Base-by-base conservation (phyloP, 1,139 yeast species). In the Hansenula sp. region DNA sequence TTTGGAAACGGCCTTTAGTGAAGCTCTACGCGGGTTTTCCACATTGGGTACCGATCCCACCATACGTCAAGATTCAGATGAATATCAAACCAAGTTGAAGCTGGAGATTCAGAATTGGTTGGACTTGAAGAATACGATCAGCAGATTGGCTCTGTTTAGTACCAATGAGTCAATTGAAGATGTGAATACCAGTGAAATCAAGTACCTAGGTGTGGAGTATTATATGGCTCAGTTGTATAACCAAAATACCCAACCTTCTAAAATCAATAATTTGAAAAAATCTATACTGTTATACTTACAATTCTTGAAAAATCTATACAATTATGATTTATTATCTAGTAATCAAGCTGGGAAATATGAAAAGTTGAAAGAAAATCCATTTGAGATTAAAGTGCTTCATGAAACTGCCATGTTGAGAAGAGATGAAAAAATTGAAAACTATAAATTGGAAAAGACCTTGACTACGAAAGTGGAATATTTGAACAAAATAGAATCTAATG, bases 401-500 rank as follows among this genome's bases (percentile, higher is more conserved):
- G 58, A 63, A 6, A 58, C 55, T 2, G 79, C 94, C 0, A 72
- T 76, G 17, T 61, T 67, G 25, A 74, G 77, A 52, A 70, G 96
- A 51, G 81, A 81, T 21, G 84, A 78, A 43, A 91, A 90, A 61
- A 88, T 91, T 47, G 84, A 77, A 21, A 75, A 78, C 53, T 85
- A 72, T 61, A 83, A 77, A 57, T 61, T 71, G 25, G 90, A 83
- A 52, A 81, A 77, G 57, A 74, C 72, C 32, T 65, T 87, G 43
- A 67, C 63, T n/a, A 58, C 52, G 2, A 72, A 73, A 48, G 54
- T 86, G 4, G 49, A 59, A 13, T 48, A 60, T 2, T 58, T 81
- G 27, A 74, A 72, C 40, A 49, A 51, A 41, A 53, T 50, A 29
- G 59, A 56, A 40, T 53, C 49, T 8, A 54, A 59, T 18, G 67